Evolutionary conservation across 441 rosid genomes (phyloP).

Genomic region (Sinapis alba): DNA sequence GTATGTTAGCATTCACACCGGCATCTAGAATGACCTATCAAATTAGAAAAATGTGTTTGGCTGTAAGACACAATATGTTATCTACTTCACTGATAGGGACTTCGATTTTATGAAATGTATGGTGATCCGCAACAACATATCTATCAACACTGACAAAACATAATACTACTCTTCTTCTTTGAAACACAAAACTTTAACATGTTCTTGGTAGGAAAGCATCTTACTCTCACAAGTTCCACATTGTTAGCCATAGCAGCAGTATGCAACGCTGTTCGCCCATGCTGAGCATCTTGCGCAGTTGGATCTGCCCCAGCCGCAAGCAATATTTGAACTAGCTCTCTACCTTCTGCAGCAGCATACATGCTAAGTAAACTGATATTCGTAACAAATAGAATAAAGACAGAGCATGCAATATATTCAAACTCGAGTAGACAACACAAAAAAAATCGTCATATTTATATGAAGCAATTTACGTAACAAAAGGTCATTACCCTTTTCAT

Average conservation of each 20-base stretch:
- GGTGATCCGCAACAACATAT: slow-evolving; percentile 8
- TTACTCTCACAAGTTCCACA: slow-evolving; percentile 89
- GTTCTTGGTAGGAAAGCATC: slow-evolving; percentile 30
- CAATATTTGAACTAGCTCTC: slow-evolving; percentile 81
- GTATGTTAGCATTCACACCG: slow-evolving; percentile 95
- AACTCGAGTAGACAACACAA: slow-evolving; percentile 4
- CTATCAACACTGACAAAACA: slow-evolving; percentile 19
- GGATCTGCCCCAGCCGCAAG: slow-evolving; percentile 98
- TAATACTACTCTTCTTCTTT: slow-evolving; percentile 3
- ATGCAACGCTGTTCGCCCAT: slow-evolving; percentile 94
- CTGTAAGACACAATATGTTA: slow-evolving; percentile 5
- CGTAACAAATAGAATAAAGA: neutral
- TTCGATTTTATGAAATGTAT: slow-evolving; percentile 1
- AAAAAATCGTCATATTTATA: neutral
- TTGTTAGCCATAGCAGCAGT: slow-evolving; percentile 96
- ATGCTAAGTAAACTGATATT: slow-evolving; percentile 19
- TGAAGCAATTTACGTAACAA: slow-evolving; percentile 2
- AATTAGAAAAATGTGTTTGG: slow-evolving; percentile 22
- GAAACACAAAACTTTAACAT: slow-evolving; percentile 15
- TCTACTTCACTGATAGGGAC: neutral
- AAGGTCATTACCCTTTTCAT: slow-evolving; percentile 75
- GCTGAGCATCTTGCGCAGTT: slow-evolving; percentile 84
- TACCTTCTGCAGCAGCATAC: slow-evolving; percentile 73
- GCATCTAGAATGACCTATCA: slow-evolving; percentile 90
- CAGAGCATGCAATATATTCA: slow-evolving; percentile 8